A percentile compares a stretch with the other conserved stretches of the same genome.
Conservation (phyloP, 2,329 filamentous ascomycete species). For the Rutstroemia sp. region DNA sequence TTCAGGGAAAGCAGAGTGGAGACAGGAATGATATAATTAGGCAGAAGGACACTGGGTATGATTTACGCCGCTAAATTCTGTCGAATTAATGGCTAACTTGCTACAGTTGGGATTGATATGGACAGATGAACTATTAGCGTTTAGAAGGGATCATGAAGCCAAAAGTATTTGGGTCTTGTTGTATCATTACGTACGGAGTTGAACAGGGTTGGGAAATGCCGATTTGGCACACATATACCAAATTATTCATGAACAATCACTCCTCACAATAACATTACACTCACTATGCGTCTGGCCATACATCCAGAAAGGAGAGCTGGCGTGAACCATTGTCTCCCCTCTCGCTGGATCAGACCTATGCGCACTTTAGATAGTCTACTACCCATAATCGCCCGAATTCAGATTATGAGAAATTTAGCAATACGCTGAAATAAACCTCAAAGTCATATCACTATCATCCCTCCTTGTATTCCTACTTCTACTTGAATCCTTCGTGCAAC, state of each 20-base stretch:
- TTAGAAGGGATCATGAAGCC: background rate
- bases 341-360: too few relatives aligned
- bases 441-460: too few relatives aligned
- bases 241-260: background rate
- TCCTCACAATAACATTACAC: background rate
- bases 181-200: slow-evolving; percentile 4
- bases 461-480: too few relatives aligned
- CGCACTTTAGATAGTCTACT: too few relatives aligned
- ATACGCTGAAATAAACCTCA: too few relatives aligned
- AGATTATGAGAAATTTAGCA: too few relatives aligned
- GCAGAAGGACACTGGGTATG: slow-evolving; percentile 74
- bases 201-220: slow-evolving; percentile 1
- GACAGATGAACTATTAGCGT: background rate
- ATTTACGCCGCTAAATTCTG: background rate
- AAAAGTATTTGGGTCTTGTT: background rate
- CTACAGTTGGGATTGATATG: slow-evolving; percentile 4
- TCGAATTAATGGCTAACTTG: background rate
- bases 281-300: too few relatives aligned
- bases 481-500: too few relatives aligned
- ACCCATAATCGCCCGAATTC: too few relatives aligned
- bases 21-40: slow-evolving; percentile 59
- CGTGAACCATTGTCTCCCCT: too few relatives aligned
- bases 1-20: slow-evolving; percentile 62
- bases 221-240: slow-evolving; percentile 4
- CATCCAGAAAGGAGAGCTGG: too few relatives aligned